Evolutionary conservation across 345 rosid genomes (phyloP).

Genomic region (Gossypium thurberi): DNA sequence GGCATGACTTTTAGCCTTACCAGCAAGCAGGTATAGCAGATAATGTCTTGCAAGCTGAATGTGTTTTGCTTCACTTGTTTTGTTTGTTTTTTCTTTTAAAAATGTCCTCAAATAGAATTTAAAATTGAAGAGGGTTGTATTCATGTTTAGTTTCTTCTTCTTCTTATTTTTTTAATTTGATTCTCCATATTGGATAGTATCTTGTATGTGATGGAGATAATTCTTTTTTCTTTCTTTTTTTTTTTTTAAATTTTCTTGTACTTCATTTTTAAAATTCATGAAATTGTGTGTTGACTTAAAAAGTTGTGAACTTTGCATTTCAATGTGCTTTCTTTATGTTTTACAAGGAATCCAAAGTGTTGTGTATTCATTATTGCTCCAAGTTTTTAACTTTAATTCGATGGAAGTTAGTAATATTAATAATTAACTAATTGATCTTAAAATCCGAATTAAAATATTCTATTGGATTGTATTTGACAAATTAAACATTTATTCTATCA

Average conservation of each 20-base stretch:
- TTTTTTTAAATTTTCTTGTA: slow-evolving; percentile 10
- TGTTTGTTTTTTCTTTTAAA: neutral
- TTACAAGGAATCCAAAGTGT: slow-evolving; percentile 6
- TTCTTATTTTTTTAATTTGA: slow-evolving; percentile 9
- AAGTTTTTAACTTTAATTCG: no score
- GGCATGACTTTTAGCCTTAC: slow-evolving; percentile 19
- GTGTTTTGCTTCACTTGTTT: slow-evolving; percentile 32
- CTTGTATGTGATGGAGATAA: slow-evolving; percentile 31
- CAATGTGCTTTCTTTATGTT: slow-evolving; percentile 12
- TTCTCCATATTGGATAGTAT: slow-evolving; percentile 20
- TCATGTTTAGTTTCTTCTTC: slow-evolving; percentile 16
- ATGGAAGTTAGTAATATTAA: no score
- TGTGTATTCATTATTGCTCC: neutral
- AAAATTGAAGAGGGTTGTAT: slow-evolving; percentile 35
- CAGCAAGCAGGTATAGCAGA: slow-evolving; percentile 28
- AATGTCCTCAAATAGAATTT: slow-evolving; percentile 25
- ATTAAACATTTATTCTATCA: no score
- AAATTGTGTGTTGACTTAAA: slow-evolving; percentile 17
- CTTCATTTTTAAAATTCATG: slow-evolving; percentile 23
- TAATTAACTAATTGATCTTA: no score
- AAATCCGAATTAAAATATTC: no score
- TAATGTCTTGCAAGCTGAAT: slow-evolving; percentile 23
- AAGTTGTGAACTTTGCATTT: slow-evolving; percentile 11
- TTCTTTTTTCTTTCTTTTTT: neutral
- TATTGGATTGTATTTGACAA: no score